Base-by-base conservation (phyloP, 768 basidiomycete species). In the Tricholomella constricta region DNA sequence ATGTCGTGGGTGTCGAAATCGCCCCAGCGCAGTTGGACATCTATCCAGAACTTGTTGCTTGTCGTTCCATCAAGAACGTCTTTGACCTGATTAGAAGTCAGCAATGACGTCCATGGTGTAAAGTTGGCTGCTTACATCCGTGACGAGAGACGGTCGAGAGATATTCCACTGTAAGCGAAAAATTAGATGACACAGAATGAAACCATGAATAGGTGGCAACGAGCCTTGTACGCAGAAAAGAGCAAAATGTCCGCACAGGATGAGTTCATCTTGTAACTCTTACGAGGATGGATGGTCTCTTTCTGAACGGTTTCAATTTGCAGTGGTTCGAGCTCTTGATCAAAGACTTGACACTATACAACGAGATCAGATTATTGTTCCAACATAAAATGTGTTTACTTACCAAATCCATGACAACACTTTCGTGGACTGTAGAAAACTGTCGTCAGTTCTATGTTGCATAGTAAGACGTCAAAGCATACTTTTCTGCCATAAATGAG, bases 241-340 rank as follows among this genome's bases (percentile, higher is more conserved):
- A 99, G 79, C 17, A 99, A 78, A 65, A 99, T 96, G 65, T 99
- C 97, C 46, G 96, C 96, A 59, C 96, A 98, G n/a, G 94, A 96
- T 7, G 94, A 97, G 75, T 99, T 99, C 97, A 99, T 98, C 84
- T 99, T 99, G 84, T 99, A 99, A 79, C 94, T 97, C 80, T 98
- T 98, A 74, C 96, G 91, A 62, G 96, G 96, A 70, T 97, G 97
- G 56, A 99, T 99, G 0, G 97, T 98, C 72, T 99, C 97, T 72
- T 99, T 99, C 71, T 98, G 97, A 0, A 99, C 97, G 0, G 95
- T 98, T 78, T 98, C 97, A 62, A 99, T 99, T 62, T 98, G 94
- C 14, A 99, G 75, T 3, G 97, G 95, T 68, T 99, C 97, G 29
- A 99, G 79, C 65, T 99, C 97, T 72, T 98, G 95, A 73, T 99